Evolutionary conservation across 768 basidiomycete species (phyloP), one percentile per base, ranked within the genome.

Genomic region (Serendipita sp.): DNA sequence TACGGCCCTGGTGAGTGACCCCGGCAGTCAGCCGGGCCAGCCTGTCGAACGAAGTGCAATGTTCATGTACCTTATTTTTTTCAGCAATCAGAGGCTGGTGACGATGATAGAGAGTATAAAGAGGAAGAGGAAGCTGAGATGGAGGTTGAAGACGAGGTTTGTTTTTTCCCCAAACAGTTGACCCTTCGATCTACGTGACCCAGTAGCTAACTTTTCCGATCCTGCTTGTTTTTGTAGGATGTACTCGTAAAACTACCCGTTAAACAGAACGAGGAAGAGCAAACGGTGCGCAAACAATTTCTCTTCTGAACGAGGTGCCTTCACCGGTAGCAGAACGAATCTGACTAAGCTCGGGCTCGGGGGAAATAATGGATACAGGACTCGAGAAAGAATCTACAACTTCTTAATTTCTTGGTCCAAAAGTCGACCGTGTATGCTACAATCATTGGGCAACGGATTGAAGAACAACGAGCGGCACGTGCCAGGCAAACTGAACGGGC

Each of bases 391-490:
- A 80, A 83, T 48, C 78, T 80, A 37, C 70, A 75, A 28, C 77
- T 81, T 8, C 82, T 90, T 18, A 78, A 83, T 64, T 83, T 78
- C 62, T 80, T 93, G 30, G 79, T 93, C 24, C 80, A 91, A 64
- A 86, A 86, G 69, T 90, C 89, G 0, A 80, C 82, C 0, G 78
- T 85, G n/a, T 92, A 86, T 70, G 85, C 89, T 1, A 78, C 76
- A 63, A 78, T 89, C 46, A 77, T 93, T 13, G 82, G 84, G 54
- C 77, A 82, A 28, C 81, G 86, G 65, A 92, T 92, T 88, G 87
- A 89, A 67, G 65, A 65, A 67, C 76, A 71, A 66, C 71, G 71
- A 30, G 53, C 35, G 28, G 37, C 56, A 64, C 38, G 65, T 71
- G 64, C 63, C 70, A 70, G 32, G 30, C 28, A 47, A 53, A 8